These are phyloP conservation scores for Zoysia japonica DNA, from an alignment of 176 grass and related monocot genomes.

Conservation along the genomic window DNA sequence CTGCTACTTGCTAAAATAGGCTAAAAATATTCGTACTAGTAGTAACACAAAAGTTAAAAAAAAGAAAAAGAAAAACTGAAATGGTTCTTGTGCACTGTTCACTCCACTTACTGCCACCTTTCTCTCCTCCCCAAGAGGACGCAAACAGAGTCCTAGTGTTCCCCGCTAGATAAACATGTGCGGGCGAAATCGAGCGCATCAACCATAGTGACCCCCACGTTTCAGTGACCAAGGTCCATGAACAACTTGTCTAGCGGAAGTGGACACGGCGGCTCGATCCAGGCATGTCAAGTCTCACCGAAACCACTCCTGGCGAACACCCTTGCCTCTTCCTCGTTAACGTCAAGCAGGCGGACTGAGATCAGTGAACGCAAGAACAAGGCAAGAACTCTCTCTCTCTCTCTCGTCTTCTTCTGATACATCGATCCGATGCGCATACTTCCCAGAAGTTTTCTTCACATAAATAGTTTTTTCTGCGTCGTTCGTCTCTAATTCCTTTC, in stretches of 20 bases:
- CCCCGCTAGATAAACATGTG: background rate
- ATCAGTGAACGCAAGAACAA: conserved; percentile 13
- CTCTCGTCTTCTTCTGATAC: background rate
- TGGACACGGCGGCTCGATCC: background rate
- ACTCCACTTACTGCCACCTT: conserved; percentile 15
- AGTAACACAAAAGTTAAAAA: too few species aligned
- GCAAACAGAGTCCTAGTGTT: conserved; percentile 10
- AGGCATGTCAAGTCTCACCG: conserved; percentile 18
- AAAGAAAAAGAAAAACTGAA: background rate
- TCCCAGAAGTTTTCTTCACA: background rate
- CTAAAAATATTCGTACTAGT: background rate
- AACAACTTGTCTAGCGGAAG: conserved; percentile 6
- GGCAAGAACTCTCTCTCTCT: background rate
- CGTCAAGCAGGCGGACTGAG: conserved; percentile 18
- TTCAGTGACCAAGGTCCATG: conserved; percentile 9
- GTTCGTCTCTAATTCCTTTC: background rate
- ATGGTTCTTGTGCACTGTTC: background rate
- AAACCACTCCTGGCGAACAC: background rate
- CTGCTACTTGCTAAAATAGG: background rate
- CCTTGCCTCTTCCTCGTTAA: conserved; percentile 19
- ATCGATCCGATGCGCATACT: background rate
- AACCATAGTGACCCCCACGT: background rate
- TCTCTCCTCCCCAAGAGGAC: background rate
- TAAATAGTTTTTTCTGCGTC: background rate
- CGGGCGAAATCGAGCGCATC: background rate